phyloP scores from a whole-genome alignment of 1,284 basidiomycete species.

The Melampsora medusae region DNA sequence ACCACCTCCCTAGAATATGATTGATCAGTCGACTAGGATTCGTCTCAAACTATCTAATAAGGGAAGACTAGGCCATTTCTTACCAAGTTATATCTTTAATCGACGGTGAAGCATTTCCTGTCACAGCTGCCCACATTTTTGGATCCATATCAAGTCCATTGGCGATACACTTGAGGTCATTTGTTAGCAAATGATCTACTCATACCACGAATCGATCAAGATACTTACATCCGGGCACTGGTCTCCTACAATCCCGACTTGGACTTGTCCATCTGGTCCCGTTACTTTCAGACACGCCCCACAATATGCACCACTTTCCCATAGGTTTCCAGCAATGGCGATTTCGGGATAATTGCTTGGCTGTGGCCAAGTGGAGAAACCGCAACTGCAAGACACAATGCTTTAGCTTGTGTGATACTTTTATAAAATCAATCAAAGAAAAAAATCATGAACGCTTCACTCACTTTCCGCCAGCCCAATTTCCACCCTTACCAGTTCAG shows the following conservation, averaged over 20 bases:
- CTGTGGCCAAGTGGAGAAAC: not conserved
- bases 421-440: too few relatives aligned
- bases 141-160: constrained; percentile 3
- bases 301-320: not conserved
- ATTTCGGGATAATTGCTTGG: not conserved
- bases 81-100: constrained; percentile 3
- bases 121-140: not conserved
- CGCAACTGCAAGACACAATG: not conserved
- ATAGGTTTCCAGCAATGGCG: not conserved
- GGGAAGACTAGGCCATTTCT: not conserved
- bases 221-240: not conserved
- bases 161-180: not conserved
- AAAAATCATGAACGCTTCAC: not conserved
- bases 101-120: not conserved
- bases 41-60: not conserved
- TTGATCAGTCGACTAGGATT: not conserved
- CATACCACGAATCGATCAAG: not conserved
- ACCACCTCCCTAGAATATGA: not conserved
- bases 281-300: not conserved
- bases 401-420: not conserved
- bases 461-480: not conserved
- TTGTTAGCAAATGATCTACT: not conserved
- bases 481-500: not conserved
- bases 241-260: not conserved
- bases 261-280: not conserved